Conservation (phyloP, 2,329 filamentous ascomycete genomes). For the Calonectria crousiana region DNA sequence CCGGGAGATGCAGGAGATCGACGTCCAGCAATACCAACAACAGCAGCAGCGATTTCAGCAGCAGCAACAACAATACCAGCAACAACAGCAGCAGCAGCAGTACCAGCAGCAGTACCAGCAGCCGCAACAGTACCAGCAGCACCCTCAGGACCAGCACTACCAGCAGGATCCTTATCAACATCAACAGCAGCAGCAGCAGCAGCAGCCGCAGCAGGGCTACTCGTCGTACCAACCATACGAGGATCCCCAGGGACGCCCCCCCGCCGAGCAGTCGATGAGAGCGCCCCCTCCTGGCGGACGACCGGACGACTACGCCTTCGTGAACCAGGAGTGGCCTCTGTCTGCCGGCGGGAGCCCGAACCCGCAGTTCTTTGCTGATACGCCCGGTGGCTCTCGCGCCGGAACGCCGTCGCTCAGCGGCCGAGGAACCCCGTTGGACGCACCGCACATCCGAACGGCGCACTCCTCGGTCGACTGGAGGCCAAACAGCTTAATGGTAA, state of each 20-base stretch:
- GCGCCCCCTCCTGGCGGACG: conserved; percentile 32
- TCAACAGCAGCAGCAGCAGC: conserved; percentile 27
- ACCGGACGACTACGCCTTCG: conserved; percentile 41
- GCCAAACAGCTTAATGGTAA: conserved; percentile 46
- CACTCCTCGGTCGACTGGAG: conserved; percentile 45
- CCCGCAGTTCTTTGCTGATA: conserved; percentile 41
- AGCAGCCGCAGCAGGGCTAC: conserved; percentile 27
- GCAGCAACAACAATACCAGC: conserved; percentile 26
- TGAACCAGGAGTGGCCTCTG: conserved; percentile 42
- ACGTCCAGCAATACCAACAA: conserved; percentile 45
- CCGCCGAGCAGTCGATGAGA: conserved; percentile 40
- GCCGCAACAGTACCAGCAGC: conserved; percentile 14
- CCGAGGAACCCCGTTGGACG: conserved; percentile 38
- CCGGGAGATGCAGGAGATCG: conserved; percentile 52
- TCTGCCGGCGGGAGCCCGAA: conserved; percentile 38
- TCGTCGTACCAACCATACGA: conserved; percentile 38
- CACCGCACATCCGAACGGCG: conserved; percentile 32
- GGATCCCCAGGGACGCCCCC: conserved; percentile 40
- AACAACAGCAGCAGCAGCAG: conserved; percentile 31
- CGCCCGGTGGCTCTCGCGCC: conserved; percentile 41
- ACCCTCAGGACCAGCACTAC: conserved; percentile 37
- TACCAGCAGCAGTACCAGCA: background rate
- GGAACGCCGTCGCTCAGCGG: conserved; percentile 44
- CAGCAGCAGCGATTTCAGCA: conserved; percentile 43
- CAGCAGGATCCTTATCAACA: conserved; percentile 33